These are phyloP conservation scores for Amanita muscaria DNA, from an alignment of 768 basidiomycete species.

Conservation along the genomic window DNA sequence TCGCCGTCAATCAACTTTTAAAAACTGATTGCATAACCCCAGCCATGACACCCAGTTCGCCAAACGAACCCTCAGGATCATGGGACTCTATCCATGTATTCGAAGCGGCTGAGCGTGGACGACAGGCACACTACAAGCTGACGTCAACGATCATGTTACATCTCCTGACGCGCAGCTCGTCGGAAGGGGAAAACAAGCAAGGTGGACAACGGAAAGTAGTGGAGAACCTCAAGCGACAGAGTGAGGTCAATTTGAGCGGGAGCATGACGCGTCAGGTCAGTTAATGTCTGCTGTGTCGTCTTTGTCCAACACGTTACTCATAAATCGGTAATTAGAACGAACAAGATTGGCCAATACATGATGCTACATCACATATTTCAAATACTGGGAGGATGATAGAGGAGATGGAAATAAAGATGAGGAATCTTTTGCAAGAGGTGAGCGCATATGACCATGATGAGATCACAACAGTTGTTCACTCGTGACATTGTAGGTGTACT, in stretches of 20 bases:
- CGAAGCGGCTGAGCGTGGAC: slow-evolving; percentile 84
- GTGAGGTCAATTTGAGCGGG: slow-evolving; percentile 80
- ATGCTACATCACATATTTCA: slow-evolving; percentile 75
- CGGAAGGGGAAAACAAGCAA: slow-evolving; percentile 28
- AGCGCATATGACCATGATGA: slow-evolving; percentile 8
- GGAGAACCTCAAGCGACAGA: slow-evolving; percentile 50
- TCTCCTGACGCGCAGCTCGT: slow-evolving; percentile 48
- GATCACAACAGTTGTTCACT: neutral
- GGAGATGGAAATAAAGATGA: slow-evolving; percentile 99
- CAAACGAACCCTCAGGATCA: slow-evolving; percentile 66
- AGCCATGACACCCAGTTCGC: slow-evolving; percentile 53
- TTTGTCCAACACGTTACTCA: slow-evolving; percentile 3
- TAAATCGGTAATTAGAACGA: slow-evolving; percentile 58
- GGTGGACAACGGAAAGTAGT: slow-evolving; percentile 29
- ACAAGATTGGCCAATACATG: slow-evolving; percentile 78
- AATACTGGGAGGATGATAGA: slow-evolving; percentile 96
- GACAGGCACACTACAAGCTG: slow-evolving; percentile 93
- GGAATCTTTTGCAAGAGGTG: slow-evolving; percentile 86
- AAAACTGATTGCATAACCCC: neutral
- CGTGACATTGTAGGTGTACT: slow-evolving; percentile 59
- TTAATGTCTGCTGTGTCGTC: neutral
- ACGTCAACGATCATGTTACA: slow-evolving; percentile 97
- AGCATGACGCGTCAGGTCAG: slow-evolving; percentile 95
- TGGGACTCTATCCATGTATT: slow-evolving; percentile 99
- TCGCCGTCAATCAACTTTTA: neutral